Base-by-base conservation (phyloP, 805 yeast species). In the Brettanomyces bruxellensis region DNA sequence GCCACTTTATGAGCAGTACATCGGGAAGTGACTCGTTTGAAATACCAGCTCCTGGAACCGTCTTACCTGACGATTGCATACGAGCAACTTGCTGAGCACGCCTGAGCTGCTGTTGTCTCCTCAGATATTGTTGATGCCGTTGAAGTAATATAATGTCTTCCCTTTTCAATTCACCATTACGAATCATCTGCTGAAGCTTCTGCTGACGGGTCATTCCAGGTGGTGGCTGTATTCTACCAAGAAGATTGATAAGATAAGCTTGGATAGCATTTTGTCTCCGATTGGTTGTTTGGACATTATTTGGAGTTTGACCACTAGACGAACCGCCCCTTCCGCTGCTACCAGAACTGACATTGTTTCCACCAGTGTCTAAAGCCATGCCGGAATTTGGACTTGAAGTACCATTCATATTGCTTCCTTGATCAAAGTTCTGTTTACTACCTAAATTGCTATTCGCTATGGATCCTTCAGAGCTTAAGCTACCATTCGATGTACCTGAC, bases 171-270 rank as follows among this genome's bases (percentile, higher is more conserved):
- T 62, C 65, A 13, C 66, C 65, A 34, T 52, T 56, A 34, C 51
- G 55, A 11, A 62, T 56, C 57, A 62, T 55, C 48, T 61, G 63
- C 45, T 62, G 64, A 36, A 62, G 50, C 35, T 58, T 51, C 47
- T 62, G 64, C 43, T 62, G 66, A 34, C 62, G 57, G 13, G 65
- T 57, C 58, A 62, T 55, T 5, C 66, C 66, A 3, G 64, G 63
- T 8, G 61, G 58, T 24, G 66, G 65, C 48, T 62, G 65, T 34
- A 62, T 60, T 34, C 61, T 56, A 46, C 51, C 54, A 40, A 61
- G 44, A 37, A 61, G 53, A 37, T 55, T 49, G 51, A 58, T 55
- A 54, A 61, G 58, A 43, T 61, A 60, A 9, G 55, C 52, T 46
- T 55, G 58, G 25, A 52, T 48, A 41, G 36, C 38, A 42, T 40